These are phyloP conservation scores for Pseudocercospora fijiensis DNA, from an alignment of 2,329 filamentous ascomycete genomes.

Conservation along the genomic window DNA sequence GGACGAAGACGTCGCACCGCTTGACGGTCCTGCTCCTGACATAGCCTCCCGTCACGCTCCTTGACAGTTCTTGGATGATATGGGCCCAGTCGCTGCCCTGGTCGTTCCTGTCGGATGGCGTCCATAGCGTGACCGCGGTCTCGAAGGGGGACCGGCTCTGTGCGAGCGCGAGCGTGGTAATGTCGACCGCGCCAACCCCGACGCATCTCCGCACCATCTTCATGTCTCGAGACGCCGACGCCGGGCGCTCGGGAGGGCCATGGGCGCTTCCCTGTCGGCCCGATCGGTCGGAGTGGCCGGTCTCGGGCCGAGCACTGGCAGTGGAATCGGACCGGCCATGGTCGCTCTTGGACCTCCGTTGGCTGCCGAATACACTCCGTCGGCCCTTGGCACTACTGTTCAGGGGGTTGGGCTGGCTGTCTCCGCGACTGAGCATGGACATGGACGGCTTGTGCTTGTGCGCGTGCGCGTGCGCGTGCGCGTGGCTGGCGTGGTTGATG, in stretches of 20 bases:
- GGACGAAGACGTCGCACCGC: slow-evolving; percentile 74
- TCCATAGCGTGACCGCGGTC: slow-evolving; percentile 66
- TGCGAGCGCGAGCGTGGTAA: slow-evolving; percentile 54
- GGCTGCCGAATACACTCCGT: slow-evolving; percentile 65
- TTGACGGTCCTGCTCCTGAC: slow-evolving; percentile 55
- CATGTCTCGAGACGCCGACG: slow-evolving; percentile 36
- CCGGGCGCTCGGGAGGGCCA: slow-evolving; percentile 9
- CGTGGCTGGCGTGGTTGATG: slow-evolving; percentile 17
- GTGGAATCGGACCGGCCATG: slow-evolving; percentile 24
- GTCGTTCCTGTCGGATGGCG: slow-evolving; percentile 62
- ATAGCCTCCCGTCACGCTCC: slow-evolving; percentile 71
- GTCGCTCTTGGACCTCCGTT: slow-evolving; percentile 44
- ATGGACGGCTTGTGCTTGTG: slow-evolving; percentile 19
- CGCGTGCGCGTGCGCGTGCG: neutral
- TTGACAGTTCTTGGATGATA: slow-evolving; percentile 69
- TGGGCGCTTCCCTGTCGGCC: slow-evolving; percentile 23
- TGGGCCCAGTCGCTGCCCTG: slow-evolving; percentile 68
- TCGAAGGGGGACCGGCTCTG: slow-evolving; percentile 30
- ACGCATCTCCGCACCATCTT: slow-evolving; percentile 65
- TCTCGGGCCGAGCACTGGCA: slow-evolving; percentile 26
- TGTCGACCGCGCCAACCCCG: slow-evolving; percentile 72
- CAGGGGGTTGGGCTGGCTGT: slow-evolving; percentile 21
- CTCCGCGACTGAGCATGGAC: slow-evolving; percentile 20
- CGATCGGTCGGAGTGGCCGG: slow-evolving; percentile 31
- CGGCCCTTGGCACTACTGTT: slow-evolving; percentile 41